phyloP scores from a whole-genome alignment of 345 rosid genomes.

The Odontarrhena argentea region DNA sequence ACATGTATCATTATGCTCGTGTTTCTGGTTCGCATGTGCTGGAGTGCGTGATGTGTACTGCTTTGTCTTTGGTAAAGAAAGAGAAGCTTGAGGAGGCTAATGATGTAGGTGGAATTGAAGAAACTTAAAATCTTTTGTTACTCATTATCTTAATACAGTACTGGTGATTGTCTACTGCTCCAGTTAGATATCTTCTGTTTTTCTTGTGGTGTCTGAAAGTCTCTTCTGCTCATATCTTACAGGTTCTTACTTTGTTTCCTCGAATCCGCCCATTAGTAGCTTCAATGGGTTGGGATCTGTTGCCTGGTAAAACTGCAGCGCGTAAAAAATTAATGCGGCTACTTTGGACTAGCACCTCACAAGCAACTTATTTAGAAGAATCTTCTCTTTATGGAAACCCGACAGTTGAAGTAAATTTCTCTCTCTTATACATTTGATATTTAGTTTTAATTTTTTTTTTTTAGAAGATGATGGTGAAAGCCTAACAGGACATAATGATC shows the following conservation, averaged over 20 bases:
- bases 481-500: conserved; percentile 38
- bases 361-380: conserved; percentile 69
- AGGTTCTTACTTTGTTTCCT: conserved; percentile 79
- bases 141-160: conserved; percentile 27
- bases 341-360: conserved; percentile 75
- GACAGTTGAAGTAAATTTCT: conserved; percentile 65
- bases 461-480: conserved; percentile 33
- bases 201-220: conserved; percentile 19
- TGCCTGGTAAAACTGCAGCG: conserved; percentile 68
- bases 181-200: conserved; percentile 1
- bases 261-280: conserved; percentile 83
- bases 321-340: conserved; percentile 81
- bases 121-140: not conserved
- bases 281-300: conserved; percentile 96
- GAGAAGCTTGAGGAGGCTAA: conserved; percentile 82
- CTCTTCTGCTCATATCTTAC: conserved; percentile 39
- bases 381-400: conserved; percentile 65
- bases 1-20: conserved; percentile 88
- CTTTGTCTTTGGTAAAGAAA: conserved; percentile 68
- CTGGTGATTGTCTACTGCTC: conserved; percentile 18
- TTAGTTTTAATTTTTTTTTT: conserved; percentile 4
- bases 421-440: conserved; percentile 9
- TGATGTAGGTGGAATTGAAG: conserved; percentile 60
- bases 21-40: conserved; percentile 81
- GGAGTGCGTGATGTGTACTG: conserved; percentile 73